Evolutionary conservation across 23 red algal genomes (phyloP).

Genomic region (Gracilariopsis chorda): DNA sequence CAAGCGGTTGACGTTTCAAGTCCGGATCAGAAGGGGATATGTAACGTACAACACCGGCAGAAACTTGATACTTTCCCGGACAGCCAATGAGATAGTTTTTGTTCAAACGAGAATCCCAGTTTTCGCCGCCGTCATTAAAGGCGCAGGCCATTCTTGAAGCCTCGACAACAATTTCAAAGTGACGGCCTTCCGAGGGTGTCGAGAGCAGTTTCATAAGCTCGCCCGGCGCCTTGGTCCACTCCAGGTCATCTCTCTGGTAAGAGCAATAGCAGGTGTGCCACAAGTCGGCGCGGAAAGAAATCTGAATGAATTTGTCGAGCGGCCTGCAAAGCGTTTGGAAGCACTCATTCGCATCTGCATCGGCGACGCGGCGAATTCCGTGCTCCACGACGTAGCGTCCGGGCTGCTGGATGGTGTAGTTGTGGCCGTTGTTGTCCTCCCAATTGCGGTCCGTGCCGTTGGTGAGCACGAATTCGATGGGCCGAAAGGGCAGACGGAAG

Average conservation of each 20-base stretch:
- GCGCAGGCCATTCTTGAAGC: conserved; percentile 30
- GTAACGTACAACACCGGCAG: conserved; percentile 14
- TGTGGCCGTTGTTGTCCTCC: conserved; percentile 61
- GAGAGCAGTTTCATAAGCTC: not conserved
- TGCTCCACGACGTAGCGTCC: conserved; percentile 73
- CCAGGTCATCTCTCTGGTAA: conserved; percentile 12
- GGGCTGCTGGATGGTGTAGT: conserved; percentile 14
- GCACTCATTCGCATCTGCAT: conserved; percentile 50
- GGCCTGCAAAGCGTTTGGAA: not conserved
- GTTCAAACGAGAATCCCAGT: conserved; percentile 56
- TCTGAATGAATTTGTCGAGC: conserved; percentile 38
- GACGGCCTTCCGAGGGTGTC: not conserved
- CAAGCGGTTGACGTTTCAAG: not conserved
- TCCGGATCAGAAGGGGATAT: conserved; percentile 48
- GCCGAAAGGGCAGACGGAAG: conserved; percentile 57
- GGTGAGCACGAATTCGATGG: conserved; percentile 55
- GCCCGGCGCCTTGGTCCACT: conserved; percentile 44
- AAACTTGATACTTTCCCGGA: conserved; percentile 54
- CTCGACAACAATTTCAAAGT: conserved; percentile 33
- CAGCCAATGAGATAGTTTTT: conserved; percentile 54
- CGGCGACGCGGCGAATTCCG: conserved; percentile 68
- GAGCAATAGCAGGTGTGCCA: conserved; percentile 39
- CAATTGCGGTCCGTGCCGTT: conserved; percentile 66
- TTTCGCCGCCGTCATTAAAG: conserved; percentile 55
- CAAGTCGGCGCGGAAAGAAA: conserved; percentile 61